Evolutionary conservation across 129 eudicot species (phyloP), one percentile per base, ranked within the genome.

Genomic region (Kitagawia praeruptora): DNA sequence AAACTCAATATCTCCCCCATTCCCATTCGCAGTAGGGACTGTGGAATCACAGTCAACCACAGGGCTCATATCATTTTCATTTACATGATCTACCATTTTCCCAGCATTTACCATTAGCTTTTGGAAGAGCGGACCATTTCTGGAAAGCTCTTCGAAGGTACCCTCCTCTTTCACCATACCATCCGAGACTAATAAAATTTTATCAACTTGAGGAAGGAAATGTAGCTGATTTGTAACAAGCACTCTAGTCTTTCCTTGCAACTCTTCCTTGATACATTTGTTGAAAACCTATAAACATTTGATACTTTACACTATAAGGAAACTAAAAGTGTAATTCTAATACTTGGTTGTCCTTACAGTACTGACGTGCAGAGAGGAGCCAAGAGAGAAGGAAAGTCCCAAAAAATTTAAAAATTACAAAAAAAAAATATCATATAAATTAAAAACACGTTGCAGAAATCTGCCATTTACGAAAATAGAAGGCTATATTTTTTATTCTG

Each of bases 201-300:
- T 90, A 84, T 94, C 98, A 64, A 92, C 98, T 64, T 90, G 97
- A 72, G 96, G 88, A 75, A 94, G 96, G 85, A 94, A 91, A 84
- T 94, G 98, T 82, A 94, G 90, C 89, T 94, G 98, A 83, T 94
- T 94, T 79, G 98, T 94, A 80, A 94, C 93, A 39, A 94, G 92
- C 66, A 94, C 96, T 78, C 98, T 86, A 74, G 98, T 94, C 81
- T 94, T 94, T 56, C 93, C 96, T 83, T 80, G 64, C 79, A 94
- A 72, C 78, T 88, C 96, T 80, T 88, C 97, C 84, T 86, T 94
- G 89, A 94, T 92, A 85, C 98, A 94, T 42, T 83, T 88, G 49
- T 87, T 89, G 49, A 94, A 94, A 48, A 94, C 71, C 71, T 28
- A 31, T 25, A 66, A 66, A 66, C 21, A 28, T 3, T 25, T 28